Evolutionary conservation across 306 rosid species (phyloP).

Genomic region (Pyrus pyrifolia): DNA sequence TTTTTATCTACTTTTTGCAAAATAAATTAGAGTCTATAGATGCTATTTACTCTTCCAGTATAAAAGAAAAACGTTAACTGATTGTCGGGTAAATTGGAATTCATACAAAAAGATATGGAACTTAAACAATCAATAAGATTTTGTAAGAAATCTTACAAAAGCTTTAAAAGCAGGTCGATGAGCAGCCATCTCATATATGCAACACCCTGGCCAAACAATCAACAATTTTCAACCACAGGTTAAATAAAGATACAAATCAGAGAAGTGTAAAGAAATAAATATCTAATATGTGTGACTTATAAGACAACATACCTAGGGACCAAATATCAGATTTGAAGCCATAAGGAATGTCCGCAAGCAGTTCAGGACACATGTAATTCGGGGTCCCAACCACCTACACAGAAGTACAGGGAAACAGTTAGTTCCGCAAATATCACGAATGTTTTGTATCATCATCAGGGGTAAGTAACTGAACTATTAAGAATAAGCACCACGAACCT

Average conservation of each 20-base stretch:
- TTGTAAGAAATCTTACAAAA: constrained; percentile 60
- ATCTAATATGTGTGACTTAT: background rate
- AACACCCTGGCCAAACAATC: constrained; percentile 62
- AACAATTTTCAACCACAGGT: constrained; percentile 23
- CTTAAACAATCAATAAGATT: background rate
- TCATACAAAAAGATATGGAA: background rate
- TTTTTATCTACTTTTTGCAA: background rate
- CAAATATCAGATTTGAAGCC: constrained; percentile 99
- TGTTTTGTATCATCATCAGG: background rate
- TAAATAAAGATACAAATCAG: constrained; percentile 6
- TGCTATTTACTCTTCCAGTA: background rate
- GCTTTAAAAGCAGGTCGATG: constrained; percentile 99
- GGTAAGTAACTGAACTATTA: background rate
- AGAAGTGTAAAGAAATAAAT: background rate
- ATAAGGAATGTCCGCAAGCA: constrained; percentile 96
- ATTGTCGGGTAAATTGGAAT: background rate
- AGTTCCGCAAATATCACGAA: background rate
- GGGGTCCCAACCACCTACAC: constrained; percentile 97
- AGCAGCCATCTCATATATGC: constrained; percentile 99
- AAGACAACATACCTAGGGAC: constrained; percentile 74
- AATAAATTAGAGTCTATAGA: background rate
- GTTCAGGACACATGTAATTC: constrained; percentile 99
- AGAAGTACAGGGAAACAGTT: background rate
- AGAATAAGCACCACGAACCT: background rate
- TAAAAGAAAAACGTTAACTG: background rate